phyloP scores from a whole-genome alignment of 2,329 filamentous ascomycete genomes.

The Fulvia fulva region DNA sequence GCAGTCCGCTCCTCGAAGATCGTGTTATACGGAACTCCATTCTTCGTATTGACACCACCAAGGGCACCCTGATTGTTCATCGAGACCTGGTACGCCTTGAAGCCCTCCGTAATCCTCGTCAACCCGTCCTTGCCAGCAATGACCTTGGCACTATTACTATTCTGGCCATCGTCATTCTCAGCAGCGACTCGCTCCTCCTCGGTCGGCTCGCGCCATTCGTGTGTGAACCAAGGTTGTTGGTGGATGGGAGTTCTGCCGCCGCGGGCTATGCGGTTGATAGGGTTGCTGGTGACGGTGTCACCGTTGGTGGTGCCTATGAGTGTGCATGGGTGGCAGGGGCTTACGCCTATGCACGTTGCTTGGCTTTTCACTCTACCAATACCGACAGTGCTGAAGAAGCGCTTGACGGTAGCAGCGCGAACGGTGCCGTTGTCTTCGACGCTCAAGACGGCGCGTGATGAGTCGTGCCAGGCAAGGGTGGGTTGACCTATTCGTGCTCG shows the following conservation, averaged over 20 bases:
- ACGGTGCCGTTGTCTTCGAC: conserved; percentile 54
- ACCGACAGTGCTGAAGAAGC: conserved; percentile 48
- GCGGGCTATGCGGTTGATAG: conserved; percentile 48
- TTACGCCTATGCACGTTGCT: conserved; percentile 44
- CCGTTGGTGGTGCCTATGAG: conserved; percentile 53
- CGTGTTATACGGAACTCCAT: conserved; percentile 32
- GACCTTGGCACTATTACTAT: neutral
- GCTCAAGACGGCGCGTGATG: conserved; percentile 51
- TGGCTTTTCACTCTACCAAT: conserved; percentile 35
- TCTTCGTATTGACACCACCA: conserved; percentile 16
- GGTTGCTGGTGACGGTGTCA: conserved; percentile 49
- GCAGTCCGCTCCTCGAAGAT: conserved; percentile 45
- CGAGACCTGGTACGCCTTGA: conserved; percentile 30
- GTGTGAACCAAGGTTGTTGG: conserved; percentile 55
- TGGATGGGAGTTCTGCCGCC: conserved; percentile 47
- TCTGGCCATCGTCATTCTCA: neutral
- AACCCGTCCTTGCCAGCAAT: conserved; percentile 20
- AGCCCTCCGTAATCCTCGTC: conserved; percentile 41
- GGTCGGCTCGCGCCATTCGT: conserved; percentile 49
- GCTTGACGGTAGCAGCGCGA: conserved; percentile 47
- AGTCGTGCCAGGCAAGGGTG: conserved; percentile 53
- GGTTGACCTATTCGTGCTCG: conserved; percentile 49
- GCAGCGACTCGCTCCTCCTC: conserved; percentile 14
- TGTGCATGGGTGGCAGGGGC: conserved; percentile 53
- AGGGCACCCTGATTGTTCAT: conserved; percentile 20